Evolutionary conservation across 2,329 filamentous ascomycete species (phyloP).

Genomic region (Aspergillus pseudonomiae): DNA sequence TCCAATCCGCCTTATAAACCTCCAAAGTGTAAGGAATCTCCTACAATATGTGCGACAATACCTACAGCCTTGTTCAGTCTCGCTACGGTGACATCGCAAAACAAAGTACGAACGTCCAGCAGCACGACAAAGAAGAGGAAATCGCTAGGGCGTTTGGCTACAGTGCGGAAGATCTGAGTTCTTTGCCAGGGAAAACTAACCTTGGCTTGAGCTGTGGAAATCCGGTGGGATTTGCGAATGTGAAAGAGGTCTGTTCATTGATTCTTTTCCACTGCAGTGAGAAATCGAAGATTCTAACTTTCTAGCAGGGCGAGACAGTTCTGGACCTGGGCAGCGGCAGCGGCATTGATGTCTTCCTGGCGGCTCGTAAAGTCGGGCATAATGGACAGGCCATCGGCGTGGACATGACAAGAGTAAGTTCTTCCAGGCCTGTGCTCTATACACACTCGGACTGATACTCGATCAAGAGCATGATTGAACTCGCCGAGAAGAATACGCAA

Average conservation of each 20-base stretch:
- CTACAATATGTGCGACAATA: constrained; percentile 15
- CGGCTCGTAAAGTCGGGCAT: constrained; percentile 54
- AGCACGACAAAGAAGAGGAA: constrained; percentile 29
- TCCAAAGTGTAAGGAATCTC: neutral
- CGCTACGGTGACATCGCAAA: constrained; percentile 21
- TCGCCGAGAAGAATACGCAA: constrained; percentile 51
- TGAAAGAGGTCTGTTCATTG: constrained; percentile 50
- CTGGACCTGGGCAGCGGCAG: constrained; percentile 61
- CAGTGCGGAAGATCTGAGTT: constrained; percentile 50
- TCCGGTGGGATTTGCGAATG: constrained; percentile 52
- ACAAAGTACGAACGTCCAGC: constrained; percentile 37
- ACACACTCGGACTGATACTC: constrained; percentile 3
- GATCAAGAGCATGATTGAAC: constrained; percentile 57
- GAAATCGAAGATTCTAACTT: constrained; percentile 56
- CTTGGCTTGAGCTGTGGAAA: constrained; percentile 60
- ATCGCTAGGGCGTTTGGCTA: constrained; percentile 59
- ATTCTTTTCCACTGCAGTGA: constrained; percentile 49
- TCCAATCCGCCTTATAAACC: too few relatives aligned
- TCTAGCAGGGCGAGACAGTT: constrained; percentile 62
- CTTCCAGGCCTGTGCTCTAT: neutral
- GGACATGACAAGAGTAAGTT: constrained; percentile 60
- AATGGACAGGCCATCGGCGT: constrained; percentile 58
- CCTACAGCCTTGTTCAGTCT: constrained; percentile 20
- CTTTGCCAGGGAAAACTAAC: constrained; percentile 53
- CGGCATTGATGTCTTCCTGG: constrained; percentile 62